Percentiles rank a stretch among this genome's conserved stretches.
Conservation (phyloP, 1,284 basidiomycete genomes). For the Cutaneotrichosporon arboriforme region DNA sequence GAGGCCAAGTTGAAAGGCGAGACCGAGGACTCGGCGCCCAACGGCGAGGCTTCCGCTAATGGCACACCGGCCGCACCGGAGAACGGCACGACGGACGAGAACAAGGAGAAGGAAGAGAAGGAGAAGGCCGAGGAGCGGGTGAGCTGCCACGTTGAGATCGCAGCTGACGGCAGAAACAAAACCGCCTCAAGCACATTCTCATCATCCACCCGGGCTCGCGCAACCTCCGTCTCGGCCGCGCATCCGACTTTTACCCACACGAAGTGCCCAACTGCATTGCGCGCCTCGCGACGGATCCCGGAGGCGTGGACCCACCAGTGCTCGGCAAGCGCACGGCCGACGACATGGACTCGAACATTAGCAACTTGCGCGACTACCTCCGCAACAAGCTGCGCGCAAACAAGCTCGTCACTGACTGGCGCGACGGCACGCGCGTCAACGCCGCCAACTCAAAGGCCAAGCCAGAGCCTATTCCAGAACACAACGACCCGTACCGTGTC, state of each 20-base stretch:
- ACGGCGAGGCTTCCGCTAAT: neutral
- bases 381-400: conserved; percentile 81
- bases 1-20: conserved; percentile 1
- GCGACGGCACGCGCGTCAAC: conserved; percentile 69
- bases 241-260: conserved; percentile 61
- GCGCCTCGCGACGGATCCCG: conserved; percentile 17
- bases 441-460: conserved; percentile 50
- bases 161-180: neutral
- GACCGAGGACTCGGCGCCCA: neutral
- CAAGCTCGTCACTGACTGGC: conserved; percentile 70
- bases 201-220: conserved; percentile 93
- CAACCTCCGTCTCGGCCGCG: conserved; percentile 77
- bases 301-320: conserved; percentile 26
- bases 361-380: conserved; percentile 65
- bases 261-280: conserved; percentile 47
- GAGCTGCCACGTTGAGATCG: neutral
- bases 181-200: conserved; percentile 50
- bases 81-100: neutral
- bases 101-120: conserved; percentile 19
- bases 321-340: conserved; percentile 29
- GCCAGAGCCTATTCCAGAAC: conserved; percentile 72
- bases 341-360: conserved; percentile 63
- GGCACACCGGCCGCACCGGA: too few species aligned
- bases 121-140: conserved; percentile 1
- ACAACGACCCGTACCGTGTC: conserved; percentile 70